Percentiles rank a stretch among this genome's conserved stretches.
These are phyloP conservation scores for Daedalea quercina DNA, from an alignment of 768 basidiomycete species.

Conservation along the genomic window DNA sequence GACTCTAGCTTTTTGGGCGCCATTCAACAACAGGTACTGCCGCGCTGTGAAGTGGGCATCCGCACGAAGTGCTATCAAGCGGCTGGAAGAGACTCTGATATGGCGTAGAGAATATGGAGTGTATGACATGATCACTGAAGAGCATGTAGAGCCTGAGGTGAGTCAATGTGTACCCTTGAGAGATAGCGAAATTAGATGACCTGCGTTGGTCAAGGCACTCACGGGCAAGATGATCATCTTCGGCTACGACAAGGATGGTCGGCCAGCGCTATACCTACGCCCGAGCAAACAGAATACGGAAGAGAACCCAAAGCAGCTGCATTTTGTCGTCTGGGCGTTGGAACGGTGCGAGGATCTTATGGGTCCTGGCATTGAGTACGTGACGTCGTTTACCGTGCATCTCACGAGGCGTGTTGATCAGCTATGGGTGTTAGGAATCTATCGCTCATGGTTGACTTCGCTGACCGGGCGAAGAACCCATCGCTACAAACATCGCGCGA, in stretches of 20 bases:
- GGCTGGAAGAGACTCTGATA: slow-evolving; percentile 64
- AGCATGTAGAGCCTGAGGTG: slow-evolving; percentile 71
- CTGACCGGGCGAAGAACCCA: slow-evolving; percentile 59
- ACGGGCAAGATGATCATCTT: slow-evolving; percentile 81
- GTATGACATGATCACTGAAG: slow-evolving; percentile 52
- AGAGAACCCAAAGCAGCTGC: slow-evolving; percentile 59
- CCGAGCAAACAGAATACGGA: slow-evolving; percentile 75
- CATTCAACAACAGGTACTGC: slow-evolving; percentile 43
- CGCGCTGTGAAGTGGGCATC: slow-evolving; percentile 74
- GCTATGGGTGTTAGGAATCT: slow-evolving; percentile 42
- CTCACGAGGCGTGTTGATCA: background rate
- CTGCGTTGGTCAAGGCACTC: slow-evolving; percentile 44
- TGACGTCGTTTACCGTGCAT: slow-evolving; percentile 6
- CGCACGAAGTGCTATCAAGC: slow-evolving; percentile 44
- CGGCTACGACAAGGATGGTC: slow-evolving; percentile 61
- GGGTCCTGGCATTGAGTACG: slow-evolving; percentile 77
- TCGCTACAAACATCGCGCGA: slow-evolving; percentile 31
- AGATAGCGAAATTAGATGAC: background rate
- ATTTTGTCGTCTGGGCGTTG: slow-evolving; percentile 70
- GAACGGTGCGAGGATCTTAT: slow-evolving; percentile 75
- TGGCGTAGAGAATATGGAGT: slow-evolving; percentile 81
- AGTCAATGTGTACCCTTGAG: slow-evolving; percentile 7
- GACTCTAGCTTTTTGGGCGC: background rate
- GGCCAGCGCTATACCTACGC: slow-evolving; percentile 65
- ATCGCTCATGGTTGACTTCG: slow-evolving; percentile 71